Evolutionary conservation across 164 flowering plant species (phyloP).

Genomic region (Protea cynaroides): DNA sequence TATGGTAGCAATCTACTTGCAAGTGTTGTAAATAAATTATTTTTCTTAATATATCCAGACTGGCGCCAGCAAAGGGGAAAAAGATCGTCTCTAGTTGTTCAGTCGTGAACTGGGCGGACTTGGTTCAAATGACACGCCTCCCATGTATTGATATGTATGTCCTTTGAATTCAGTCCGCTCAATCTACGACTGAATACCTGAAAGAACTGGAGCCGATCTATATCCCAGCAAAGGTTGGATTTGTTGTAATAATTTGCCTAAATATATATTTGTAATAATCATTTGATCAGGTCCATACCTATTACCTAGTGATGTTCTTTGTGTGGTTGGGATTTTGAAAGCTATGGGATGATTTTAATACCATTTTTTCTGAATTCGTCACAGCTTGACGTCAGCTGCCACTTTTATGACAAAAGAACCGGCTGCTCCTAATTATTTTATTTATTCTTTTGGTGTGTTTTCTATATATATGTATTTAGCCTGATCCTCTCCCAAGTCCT

Average conservation of each 20-base stretch:
- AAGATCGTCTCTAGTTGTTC: no score
- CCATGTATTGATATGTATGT: no score
- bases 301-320: neutral
- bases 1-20: neutral
- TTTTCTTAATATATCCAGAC: constrained; percentile 4
- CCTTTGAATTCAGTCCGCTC: no score
- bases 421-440: neutral
- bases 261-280: no score
- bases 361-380: neutral
- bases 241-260: no score
- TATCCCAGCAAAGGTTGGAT: neutral
- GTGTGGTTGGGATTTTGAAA: neutral
- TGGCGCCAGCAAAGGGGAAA: constrained; percentile 7
- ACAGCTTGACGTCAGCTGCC: neutral
- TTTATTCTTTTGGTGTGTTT: neutral
- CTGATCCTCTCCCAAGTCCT: no score
- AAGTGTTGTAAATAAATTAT: neutral
- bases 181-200: no score
- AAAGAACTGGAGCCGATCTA: no score
- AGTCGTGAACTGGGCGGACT: no score
- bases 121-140: no score
- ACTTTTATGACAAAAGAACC: neutral
- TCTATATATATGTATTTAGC: no score
- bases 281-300: neutral
- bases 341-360: neutral